Conservation (phyloP, 2,329 filamentous ascomycete species). For the Dichotomopilus funicola region DNA sequence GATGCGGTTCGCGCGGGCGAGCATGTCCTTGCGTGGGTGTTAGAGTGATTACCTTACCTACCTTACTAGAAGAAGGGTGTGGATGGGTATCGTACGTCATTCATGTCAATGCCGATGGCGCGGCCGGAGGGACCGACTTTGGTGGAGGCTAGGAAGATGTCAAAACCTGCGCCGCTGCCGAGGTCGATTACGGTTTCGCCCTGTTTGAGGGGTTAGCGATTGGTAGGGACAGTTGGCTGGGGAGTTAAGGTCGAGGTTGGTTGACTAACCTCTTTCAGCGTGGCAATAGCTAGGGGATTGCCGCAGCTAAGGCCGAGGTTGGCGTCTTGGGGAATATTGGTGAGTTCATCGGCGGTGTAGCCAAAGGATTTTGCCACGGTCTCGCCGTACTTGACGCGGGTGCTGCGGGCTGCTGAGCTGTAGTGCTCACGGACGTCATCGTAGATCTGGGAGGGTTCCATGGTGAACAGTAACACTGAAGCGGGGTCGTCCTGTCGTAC, state of each 20-base stretch:
- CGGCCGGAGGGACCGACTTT: constrained; percentile 43
- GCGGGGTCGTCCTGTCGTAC: not conserved
- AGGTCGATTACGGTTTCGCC: constrained; percentile 53
- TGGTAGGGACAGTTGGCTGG: not conserved
- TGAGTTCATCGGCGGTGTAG: constrained; percentile 43
- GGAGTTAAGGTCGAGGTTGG: not conserved
- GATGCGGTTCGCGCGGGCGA: constrained; percentile 42
- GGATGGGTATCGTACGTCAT: constrained; percentile 35
- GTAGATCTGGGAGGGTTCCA: constrained; percentile 30
- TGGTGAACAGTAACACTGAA: not conserved
- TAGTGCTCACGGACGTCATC: constrained; percentile 32
- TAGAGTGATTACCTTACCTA: not conserved
- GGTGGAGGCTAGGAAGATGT: constrained; percentile 47
- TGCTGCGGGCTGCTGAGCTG: constrained; percentile 27
- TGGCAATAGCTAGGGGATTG: constrained; percentile 45
- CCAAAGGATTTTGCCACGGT: constrained; percentile 47
- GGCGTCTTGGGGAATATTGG: constrained; percentile 38
- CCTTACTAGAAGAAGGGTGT: not conserved
- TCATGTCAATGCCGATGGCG: constrained; percentile 55
- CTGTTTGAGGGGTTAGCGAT: constrained; percentile 24
- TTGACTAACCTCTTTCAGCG: constrained; percentile 28
- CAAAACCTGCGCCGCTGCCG: constrained; percentile 52
- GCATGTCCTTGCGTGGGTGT: constrained; percentile 42
- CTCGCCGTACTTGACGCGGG: constrained; percentile 30
- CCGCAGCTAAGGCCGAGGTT: constrained; percentile 51